Evolutionary conservation across 2,329 filamentous ascomycete species (phyloP), one percentile per base, ranked within the genome.

Genomic region (Scleromitrula shiraiana): DNA sequence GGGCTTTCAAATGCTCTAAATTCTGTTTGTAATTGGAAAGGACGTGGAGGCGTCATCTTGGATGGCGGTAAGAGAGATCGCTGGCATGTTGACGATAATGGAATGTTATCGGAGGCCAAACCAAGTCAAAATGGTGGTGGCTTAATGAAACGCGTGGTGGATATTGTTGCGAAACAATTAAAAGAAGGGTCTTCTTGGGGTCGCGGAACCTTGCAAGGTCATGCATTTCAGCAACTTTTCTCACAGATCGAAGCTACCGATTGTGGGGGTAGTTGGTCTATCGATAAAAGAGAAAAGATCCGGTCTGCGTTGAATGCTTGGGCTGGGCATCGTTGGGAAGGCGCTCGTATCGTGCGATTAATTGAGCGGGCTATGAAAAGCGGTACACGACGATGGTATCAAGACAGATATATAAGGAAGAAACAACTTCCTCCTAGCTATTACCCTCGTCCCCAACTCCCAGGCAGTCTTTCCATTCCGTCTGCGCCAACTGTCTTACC

Each of bases 1-100:
- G 93, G 93, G 7, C 75, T 98, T 44, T 90, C 89, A 2, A 97
- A 95, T 50, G 91, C 93, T 1, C 72, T 98, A 43, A 97, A 96
- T 63, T 97, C 93, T 6, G 90, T 98, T 5, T 98, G 93, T 64
- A 86, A 91, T 61, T 98, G 93, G 93, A 78, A 79, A 59, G 88
- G 88, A 24, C 81, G 93, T 54, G 93, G 93, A 52, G 93, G 93
- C 1, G 83, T 95, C 38, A 74, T 87, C 22, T 76, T 87, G n/a
- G 76, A 82, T 45, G 73, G 72, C 43, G 88, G 86, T 7, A 79
- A 75, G 56, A 81, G 83, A 53, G 93, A 98, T 65, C 81, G 88
- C 33, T 97, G 93, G 87, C 93, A 98, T 64, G 90, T 98, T 19
- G 82, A 94, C 59, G 83, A 88, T 0, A 73, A 80, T 30, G 90